Evolutionary conservation across 257 asterid species (phyloP), one percentile per base, ranked within the genome.

Genomic region (Lycium barbarum): DNA sequence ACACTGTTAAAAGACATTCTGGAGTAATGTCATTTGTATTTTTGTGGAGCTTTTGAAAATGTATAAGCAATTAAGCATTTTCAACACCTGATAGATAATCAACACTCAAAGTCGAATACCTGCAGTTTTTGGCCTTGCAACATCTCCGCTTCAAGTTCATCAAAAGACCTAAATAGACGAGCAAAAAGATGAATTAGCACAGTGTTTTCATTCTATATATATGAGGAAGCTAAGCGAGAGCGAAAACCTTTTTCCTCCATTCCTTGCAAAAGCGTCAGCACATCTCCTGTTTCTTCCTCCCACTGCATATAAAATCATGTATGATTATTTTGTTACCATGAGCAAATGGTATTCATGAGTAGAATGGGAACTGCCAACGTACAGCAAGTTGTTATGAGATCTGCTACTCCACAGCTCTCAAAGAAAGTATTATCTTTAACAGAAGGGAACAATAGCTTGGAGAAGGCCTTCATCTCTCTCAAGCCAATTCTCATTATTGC

Each of bases 391-490:
- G 99, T 95, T 82, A 95, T 94, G 51, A 95, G 89, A 91, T 95
- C 99, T 49, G 99, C 99, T 61, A 95, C 95, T 36, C 98, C 99
- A 81, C 99, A 95, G 93, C 99, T 95, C 91, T 95, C 99, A 68
- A 95, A 94, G 91, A 95, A 95, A 62, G 99, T 95, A 84, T 87
- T 95, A 55, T 95, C 99, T 91, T 93, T 91, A 54, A 95, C 99
- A 4, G 98, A 93, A 76, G 97, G 93, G 88, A 94, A 95, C 54
- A 95, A 90, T 36, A 94, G 90, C 88, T 95, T 95, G 35, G 99
- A 94, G 54, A 95, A 88, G 68, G 99, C 97, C 93, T 90, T 95
- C 99, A 95, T 95, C 89, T 95, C 98, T 85, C 94, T 87, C 90
- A 95, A 89, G 80, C 99, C 99, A 83, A 94, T 93, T 88, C 99